A percentile compares a stretch with the other conserved stretches of the same genome.
Conservation (phyloP, 371 early-diverging fungal genomes). For the Syncephalis plumigaleata region DNA sequence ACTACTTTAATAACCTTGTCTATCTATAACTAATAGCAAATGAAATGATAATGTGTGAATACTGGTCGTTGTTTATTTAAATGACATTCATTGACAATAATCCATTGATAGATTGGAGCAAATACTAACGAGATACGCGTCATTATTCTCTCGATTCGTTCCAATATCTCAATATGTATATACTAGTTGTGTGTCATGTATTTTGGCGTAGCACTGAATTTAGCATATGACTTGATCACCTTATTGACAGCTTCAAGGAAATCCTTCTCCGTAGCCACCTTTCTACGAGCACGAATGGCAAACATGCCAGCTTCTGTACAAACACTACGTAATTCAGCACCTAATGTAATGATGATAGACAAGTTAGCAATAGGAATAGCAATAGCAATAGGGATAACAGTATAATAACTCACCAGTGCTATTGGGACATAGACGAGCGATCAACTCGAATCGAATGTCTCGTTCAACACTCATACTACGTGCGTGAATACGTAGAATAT, state of each 20-base stretch:
- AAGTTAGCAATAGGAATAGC: not conserved
- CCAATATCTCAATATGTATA: no score
- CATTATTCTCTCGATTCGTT: no score
- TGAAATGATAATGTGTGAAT: no score
- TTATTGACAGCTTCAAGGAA: conserved; percentile 99
- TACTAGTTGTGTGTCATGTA: conserved; percentile 51
- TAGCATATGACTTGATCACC: conserved; percentile 98
- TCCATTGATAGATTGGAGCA: no score
- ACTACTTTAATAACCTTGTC: no score
- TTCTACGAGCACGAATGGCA: conserved; percentile 97
- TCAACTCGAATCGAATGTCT: conserved; percentile 95
- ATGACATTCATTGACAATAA: no score
- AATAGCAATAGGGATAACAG: conserved; percentile 14
- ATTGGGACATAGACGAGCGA: conserved; percentile 98
- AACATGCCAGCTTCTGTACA: conserved; percentile 99
- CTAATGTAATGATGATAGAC: conserved; percentile 6
- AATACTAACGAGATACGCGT: no score
- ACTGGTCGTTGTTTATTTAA: no score
- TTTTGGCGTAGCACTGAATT: conserved; percentile 91
- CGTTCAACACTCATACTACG: conserved; percentile 97
- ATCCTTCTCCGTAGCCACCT: conserved; percentile 99
- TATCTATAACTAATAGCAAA: no score
- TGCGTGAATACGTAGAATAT: conserved; percentile 99
- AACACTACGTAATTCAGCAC: conserved; percentile 93
- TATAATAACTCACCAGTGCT: conserved; percentile 54